phyloP scores from a whole-genome alignment of 129 eudicot species.

The Kitagawia praeruptora region DNA sequence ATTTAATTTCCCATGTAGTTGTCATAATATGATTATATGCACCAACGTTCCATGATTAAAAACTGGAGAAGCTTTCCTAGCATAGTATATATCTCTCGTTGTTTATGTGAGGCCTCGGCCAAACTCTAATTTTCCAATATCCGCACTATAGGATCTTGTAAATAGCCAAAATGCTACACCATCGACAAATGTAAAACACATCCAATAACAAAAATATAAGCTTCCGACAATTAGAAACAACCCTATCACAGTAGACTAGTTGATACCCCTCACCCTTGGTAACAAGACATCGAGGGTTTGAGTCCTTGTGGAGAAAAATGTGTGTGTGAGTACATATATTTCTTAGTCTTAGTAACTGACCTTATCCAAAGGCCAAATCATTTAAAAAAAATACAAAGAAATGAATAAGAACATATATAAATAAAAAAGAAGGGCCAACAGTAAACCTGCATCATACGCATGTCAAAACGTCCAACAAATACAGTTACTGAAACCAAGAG shows the following conservation, averaged over 20 bases:
- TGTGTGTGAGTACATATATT: not conserved
- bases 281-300: not conserved
- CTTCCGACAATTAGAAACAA: not conserved
- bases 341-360: not conserved
- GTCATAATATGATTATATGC: not conserved
- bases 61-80: not conserved
- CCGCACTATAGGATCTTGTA: not conserved
- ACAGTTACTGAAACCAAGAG: conserved; percentile 95
- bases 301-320: not conserved
- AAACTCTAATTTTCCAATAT: not conserved
- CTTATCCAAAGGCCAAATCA: not conserved
- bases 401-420: not conserved
- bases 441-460: conserved; percentile 99
- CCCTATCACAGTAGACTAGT: not conserved
- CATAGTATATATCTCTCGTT: not conserved
- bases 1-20: not conserved
- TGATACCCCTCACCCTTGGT: not conserved
- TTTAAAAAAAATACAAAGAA: not conserved
- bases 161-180: not conserved
- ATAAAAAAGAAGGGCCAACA: not conserved
- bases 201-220: not conserved
- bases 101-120: not conserved
- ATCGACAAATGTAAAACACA: not conserved
- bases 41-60: not conserved
- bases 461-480: conserved; percentile 97